Base-by-base conservation (phyloP, 2,329 filamentous ascomycete species). In the Fusarium algeriense region DNA sequence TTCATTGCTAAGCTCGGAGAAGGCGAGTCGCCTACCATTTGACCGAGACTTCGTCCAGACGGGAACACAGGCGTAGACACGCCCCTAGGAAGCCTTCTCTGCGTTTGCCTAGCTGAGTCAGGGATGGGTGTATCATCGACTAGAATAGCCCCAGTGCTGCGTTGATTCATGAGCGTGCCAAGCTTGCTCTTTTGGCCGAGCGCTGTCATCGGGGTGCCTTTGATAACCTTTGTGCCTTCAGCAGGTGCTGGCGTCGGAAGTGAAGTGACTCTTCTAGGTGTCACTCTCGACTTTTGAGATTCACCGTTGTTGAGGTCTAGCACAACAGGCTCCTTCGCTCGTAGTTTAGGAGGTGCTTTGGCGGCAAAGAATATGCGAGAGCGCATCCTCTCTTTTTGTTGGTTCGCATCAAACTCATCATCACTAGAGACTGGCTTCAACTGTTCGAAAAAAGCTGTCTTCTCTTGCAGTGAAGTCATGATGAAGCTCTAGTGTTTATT, bases 391-490 rank as follows among this genome's bases (percentile, higher is more conserved):
- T 79, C 76, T 11, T 78, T 68, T 67, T 81, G 74, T 40, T 85
- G 80, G 11, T 44, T 48, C 5, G 61, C 48, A 45, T 78, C 72
- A 20, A 80, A 73, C 32, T 76, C 76, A 26, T 80, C 79, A 38
- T 77, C 75, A 35, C 77, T 75, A 32, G 82, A 80, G 13, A 81
- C 70, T 55, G 77, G 73, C 17, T 81, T 77, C 1, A 87, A 75
- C n/a, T 77, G 76, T n/a, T 79, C 69, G 68, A 87, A 88, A 66
- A 85, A 86, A 1, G 80, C 82, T 26, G 76, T 49, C 73, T 88
- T 88, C 38, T 84, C 83, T 53, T 79, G 72, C 10, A 84, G 54
- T 5, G 70, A 69, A 15, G 69, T 37, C 78, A 80, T 80, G 59
- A 28, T 44, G 40, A 48, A 46, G 43, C 17, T 38, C 34, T 30